These are phyloP conservation scores for Fusarium anthophilum DNA, from an alignment of 2,329 filamentous ascomycete genomes.

Conservation along the genomic window DNA sequence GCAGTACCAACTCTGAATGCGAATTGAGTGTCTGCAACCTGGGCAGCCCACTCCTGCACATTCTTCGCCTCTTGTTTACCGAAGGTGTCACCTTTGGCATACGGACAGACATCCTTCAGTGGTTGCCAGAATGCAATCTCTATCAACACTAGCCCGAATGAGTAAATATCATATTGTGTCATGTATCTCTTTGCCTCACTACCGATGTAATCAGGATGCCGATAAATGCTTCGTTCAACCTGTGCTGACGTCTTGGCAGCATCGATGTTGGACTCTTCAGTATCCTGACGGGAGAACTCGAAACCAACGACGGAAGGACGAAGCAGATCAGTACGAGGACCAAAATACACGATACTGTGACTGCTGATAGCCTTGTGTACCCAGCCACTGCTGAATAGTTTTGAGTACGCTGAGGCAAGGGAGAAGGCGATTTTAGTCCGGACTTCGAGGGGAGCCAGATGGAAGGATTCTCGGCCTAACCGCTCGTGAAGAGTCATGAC, in stretches of 20 bases:
- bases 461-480: not conserved
- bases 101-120: not conserved
- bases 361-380: not conserved
- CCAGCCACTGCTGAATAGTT: not conserved
- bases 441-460: not conserved
- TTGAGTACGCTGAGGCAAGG: not conserved
- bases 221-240: not conserved
- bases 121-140: not conserved
- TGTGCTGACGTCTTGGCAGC: not conserved
- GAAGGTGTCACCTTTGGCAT: rapidly evolving
- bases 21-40: not conserved
- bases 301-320: not conserved
- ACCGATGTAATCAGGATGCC: not conserved
- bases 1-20: not conserved
- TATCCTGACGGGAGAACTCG: not conserved
- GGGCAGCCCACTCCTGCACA: not conserved
- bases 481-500: not conserved
- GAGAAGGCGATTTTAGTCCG: not conserved
- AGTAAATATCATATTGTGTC: not conserved
- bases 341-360: not conserved
- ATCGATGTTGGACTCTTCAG: not conserved
- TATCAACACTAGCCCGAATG: not conserved
- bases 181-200: not conserved
- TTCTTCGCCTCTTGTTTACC: not conserved
- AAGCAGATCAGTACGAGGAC: rapidly evolving